A percentile compares a stretch with the other conserved stretches of the same genome.
Evolutionary conservation across 2,329 filamentous ascomycete genomes (phyloP).

Genomic region (Aspergillus niger): DNA sequence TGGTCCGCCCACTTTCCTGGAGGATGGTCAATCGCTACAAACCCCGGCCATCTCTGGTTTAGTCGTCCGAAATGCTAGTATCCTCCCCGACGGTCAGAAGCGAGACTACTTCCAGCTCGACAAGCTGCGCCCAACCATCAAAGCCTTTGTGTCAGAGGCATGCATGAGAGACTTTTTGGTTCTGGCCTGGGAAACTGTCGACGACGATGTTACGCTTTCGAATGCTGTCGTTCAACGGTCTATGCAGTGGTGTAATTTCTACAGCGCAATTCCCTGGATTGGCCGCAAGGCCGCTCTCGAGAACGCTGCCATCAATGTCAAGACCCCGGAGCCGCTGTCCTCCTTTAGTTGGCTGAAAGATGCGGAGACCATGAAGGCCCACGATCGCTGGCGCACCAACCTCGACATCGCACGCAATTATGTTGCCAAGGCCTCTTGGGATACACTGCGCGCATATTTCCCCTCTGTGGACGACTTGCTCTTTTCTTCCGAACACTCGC

Average conservation of each 20-base stretch:
- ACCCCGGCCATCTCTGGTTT: slow-evolving; percentile 40
- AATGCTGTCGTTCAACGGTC: slow-evolving; percentile 49
- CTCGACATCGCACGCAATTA: slow-evolving; percentile 20
- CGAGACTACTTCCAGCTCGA: slow-evolving; percentile 50
- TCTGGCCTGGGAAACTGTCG: slow-evolving; percentile 50
- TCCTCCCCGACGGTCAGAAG: slow-evolving; percentile 44
- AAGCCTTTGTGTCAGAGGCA: slow-evolving; percentile 50
- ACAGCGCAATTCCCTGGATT: slow-evolving; percentile 50
- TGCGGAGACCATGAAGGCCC: slow-evolving; percentile 46
- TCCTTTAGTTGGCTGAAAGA: slow-evolving; percentile 53
- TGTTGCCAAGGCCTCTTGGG: slow-evolving; percentile 27
- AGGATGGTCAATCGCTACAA: slow-evolving; percentile 38
- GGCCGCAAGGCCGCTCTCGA: slow-evolving; percentile 40
- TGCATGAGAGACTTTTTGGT: slow-evolving; percentile 47
- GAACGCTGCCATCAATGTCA: slow-evolving; percentile 37
- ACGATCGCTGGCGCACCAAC: slow-evolving; percentile 46
- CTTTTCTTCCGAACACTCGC: slow-evolving; percentile 26
- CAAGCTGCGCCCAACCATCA: slow-evolving; percentile 44
- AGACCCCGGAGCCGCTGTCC: slow-evolving; percentile 43
- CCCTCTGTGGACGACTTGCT: slow-evolving; percentile 31
- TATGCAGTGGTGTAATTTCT: slow-evolving; percentile 51
- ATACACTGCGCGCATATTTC: slow-evolving; percentile 29
- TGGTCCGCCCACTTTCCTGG: slow-evolving; percentile 43
- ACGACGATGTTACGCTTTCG: slow-evolving; percentile 39
- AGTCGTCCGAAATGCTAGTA: slow-evolving; percentile 46